Evolutionary conservation across 1,284 basidiomycete genomes (phyloP), one percentile per base, ranked within the genome.

Genomic region (Pseudozyma sp.): DNA sequence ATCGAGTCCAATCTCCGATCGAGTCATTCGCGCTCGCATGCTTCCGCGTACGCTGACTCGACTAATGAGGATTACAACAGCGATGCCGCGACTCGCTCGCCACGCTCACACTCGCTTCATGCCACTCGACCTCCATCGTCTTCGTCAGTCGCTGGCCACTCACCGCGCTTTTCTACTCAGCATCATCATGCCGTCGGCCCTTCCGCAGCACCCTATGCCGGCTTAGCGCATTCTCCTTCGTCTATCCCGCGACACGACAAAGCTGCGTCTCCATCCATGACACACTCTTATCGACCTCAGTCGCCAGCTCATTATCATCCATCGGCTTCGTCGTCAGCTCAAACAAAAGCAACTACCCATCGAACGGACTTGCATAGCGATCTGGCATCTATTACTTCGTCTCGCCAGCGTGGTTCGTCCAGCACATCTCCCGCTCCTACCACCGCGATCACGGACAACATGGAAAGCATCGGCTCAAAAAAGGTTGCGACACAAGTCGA

Each of bases 1-100:
- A 14, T 48, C 2, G 52, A 70, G 21, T 53, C 60, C 6, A 60
- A 59, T 25, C 44, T 63, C 3, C 54, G 58, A 19, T 47, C 55
- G 34, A 40, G 54, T 38, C 69, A 65, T 45, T 61, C 69, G 25
- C 69, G 63, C 21, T 66, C 69, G 2, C 59, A 65, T 14, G 60
- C 62, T 16, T 55, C 57, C 35, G 44, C 60, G 9, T 60, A 53
- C n/a, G 64, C 68, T 43, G 54, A 65, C 42, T 66, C 69, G 40
- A 59, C 57, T 6, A 40, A 40, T 4, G 59, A 67, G 16, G 50
- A 68, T 10, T 35, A 61, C 53, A 53, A 73, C 12, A n/a, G 45
- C 13, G 61, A 52, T 34, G 35, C 53, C 9, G 50, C 61, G 18
- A 21, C 64, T 45, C 70, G 11, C 16, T 73, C 70, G 3, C 70